These are phyloP conservation scores for Chenopodium quinoa DNA, from an alignment of 148 eudicot species.

Conservation along the genomic window DNA sequence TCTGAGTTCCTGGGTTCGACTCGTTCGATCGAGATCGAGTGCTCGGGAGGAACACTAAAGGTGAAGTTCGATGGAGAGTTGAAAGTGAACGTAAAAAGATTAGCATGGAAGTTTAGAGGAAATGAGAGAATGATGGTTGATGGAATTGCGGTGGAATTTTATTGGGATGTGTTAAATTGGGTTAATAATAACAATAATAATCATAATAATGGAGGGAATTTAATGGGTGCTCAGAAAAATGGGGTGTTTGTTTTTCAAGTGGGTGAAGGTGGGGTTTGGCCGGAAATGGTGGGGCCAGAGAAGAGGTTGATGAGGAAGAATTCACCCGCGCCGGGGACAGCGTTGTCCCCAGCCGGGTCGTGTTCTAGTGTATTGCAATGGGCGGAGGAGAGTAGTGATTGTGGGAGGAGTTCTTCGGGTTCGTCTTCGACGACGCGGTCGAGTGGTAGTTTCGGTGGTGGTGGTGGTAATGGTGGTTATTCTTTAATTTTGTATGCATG, in stretches of 20 bases:
- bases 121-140: conserved; percentile 46
- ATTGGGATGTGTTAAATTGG: conserved; percentile 71
- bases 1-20: conserved; percentile 38
- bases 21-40: conserved; percentile 53
- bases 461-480: conserved; percentile 41
- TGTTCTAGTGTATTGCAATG: conserved; percentile 63
- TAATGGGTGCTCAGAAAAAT: conserved; percentile 12
- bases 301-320: conserved; percentile 53
- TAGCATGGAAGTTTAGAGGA: conserved; percentile 68
- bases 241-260: conserved; percentile 62
- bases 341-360: conserved; percentile 47
- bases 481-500: conserved; percentile 68
- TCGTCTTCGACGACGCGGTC: conserved; percentile 43
- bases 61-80: conserved; percentile 46
- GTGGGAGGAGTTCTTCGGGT: conserved; percentile 60
- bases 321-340: conserved; percentile 26
- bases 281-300: conserved; percentile 66
- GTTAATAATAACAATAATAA: conserved; percentile 11
- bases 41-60: conserved; percentile 48
- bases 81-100: conserved; percentile 42
- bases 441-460: conserved; percentile 35
- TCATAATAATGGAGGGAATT: conserved; percentile 3
- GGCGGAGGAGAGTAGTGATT: conserved; percentile 72
- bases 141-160: conserved; percentile 51
- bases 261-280: conserved; percentile 58